phyloP scores from a whole-genome alignment of 768 basidiomycete genomes.

The Boletus tylopilopsis region DNA sequence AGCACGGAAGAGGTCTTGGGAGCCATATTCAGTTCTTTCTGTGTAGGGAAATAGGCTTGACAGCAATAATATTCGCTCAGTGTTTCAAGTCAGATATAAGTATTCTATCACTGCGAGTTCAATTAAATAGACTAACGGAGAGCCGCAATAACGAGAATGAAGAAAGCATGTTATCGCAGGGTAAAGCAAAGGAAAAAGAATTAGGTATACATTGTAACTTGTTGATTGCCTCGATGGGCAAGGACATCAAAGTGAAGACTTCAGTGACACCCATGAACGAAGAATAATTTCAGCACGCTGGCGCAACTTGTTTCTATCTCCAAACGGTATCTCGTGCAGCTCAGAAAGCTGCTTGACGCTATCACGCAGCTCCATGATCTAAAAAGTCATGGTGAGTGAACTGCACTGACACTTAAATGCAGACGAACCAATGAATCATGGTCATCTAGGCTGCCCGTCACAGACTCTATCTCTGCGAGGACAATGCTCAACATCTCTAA shows the following conservation, averaged over 20 bases:
- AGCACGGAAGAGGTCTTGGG: slow-evolving; percentile 83
- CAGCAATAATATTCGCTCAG: background rate
- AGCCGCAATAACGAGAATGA: background rate
- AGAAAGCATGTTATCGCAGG: background rate
- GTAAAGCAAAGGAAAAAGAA: background rate
- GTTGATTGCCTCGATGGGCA: background rate
- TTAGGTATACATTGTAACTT: slow-evolving; percentile 5
- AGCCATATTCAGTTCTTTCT: slow-evolving; percentile 80
- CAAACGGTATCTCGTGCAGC: slow-evolving; percentile 29
- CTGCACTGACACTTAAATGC: background rate
- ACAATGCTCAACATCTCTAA: slow-evolving; percentile 25
- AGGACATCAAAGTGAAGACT: no score
- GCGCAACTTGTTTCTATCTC: slow-evolving; percentile 27
- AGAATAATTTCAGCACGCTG: slow-evolving; percentile 16
- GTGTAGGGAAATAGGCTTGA: slow-evolving; percentile 62
- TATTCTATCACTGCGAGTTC: slow-evolving; percentile 2
- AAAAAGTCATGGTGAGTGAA: background rate
- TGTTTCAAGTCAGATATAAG: background rate
- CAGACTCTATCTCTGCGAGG: slow-evolving; percentile 30
- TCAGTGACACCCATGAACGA: no score
- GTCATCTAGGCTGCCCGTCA: slow-evolving; percentile 10
- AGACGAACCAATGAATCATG: slow-evolving; percentile 15
- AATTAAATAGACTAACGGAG: background rate
- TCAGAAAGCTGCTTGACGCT: slow-evolving; percentile 23
- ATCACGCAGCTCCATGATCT: slow-evolving; percentile 21